phyloP scores from a whole-genome alignment of 768 basidiomycete genomes.

The Steccherinum ochraceum region DNA sequence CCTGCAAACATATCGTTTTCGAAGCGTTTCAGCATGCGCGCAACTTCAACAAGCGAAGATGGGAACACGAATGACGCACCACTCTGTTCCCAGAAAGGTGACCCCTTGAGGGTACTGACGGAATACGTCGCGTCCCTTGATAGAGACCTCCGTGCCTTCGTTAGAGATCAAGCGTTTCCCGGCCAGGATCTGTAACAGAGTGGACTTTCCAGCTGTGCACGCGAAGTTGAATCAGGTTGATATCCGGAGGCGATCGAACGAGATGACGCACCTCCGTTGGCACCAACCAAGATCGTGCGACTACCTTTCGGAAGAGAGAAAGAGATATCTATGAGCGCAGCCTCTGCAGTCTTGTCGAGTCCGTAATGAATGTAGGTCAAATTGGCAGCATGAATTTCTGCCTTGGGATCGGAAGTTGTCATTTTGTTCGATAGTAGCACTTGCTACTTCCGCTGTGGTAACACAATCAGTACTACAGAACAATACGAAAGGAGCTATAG shows the following conservation, averaged over 20 bases:
- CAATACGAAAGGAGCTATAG: too few species aligned
- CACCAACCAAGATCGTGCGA: slow-evolving; percentile 83
- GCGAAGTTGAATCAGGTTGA: slow-evolving; percentile 7
- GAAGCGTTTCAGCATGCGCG: not conserved
- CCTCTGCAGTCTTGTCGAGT: slow-evolving; percentile 17
- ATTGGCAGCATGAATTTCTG: slow-evolving; percentile 31
- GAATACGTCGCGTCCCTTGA: slow-evolving; percentile 86
- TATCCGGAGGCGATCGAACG: too few species aligned
- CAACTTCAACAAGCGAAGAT: too few species aligned
- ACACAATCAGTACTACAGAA: not conserved
- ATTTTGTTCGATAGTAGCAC: not conserved
- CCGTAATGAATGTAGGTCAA: slow-evolving; percentile 56
- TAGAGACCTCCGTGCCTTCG: slow-evolving; percentile 48
- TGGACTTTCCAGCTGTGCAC: slow-evolving; percentile 83
- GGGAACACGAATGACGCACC: slow-evolving; percentile 60
- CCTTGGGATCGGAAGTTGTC: not conserved
- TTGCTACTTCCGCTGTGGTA: not conserved
- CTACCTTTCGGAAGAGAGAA: slow-evolving; percentile 68
- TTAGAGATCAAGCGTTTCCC: slow-evolving; percentile 75
- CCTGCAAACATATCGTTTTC: slow-evolving; percentile 48
- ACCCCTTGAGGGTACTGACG: slow-evolving; percentile 77
- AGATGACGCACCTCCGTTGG: slow-evolving; percentile 75
- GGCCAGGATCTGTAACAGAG: slow-evolving; percentile 87
- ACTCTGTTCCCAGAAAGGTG: slow-evolving; percentile 91
- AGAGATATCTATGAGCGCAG: slow-evolving; percentile 59